Evolutionary conservation across 495 filamentous ascomycete species (phyloP), one percentile per base, ranked within the genome.

Genomic region (Parachaetomium inaequale): DNA sequence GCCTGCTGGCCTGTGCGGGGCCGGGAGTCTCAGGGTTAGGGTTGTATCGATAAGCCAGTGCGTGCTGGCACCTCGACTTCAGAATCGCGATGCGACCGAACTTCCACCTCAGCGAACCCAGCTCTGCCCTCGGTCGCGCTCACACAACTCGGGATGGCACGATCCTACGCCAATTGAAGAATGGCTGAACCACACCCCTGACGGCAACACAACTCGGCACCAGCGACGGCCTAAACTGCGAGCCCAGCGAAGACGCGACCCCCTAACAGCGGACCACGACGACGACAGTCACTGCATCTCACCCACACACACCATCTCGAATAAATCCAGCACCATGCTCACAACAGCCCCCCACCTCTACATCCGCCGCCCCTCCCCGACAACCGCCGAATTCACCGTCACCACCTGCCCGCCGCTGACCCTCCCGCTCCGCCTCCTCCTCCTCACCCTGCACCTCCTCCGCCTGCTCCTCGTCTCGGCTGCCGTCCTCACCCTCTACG

Each of bases 361-460:
- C 62, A 83, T 84, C 55, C 84, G 84, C 67, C 87, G 87, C 53
- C 90, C 91, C 50, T 93, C 91, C 38, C 88, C 91, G 43, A 92
- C 91, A 25, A 93, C 91, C n/a, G 85, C 86, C 65, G 88, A 89
- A 67, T 95, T 90, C 79, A 91, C 88, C 52, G 88, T 94, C 53
- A 92, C 91, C 60, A 93, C 90, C 67, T 82, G 82, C 59, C 82
- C 79, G 14, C 84, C 78, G 25, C 75, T 73, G 1, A 88, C 83
- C 47, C 72, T 86, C 58, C 76, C 82, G 7, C 78, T 84, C 45
- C 85, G 84, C 63, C 63, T 84, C 59, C 70, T 83, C 45, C 81
- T 82, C 58, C 66, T 76, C 55, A 54, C 80, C 54, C 68, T 85
- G 61, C 70, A 84, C 60, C 61, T 82, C 63, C 63, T 85, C 7